Evolutionary conservation across 2,329 filamentous ascomycete species (phyloP).

Genomic region (Ophiocordyceps camponoti-rufipedis): DNA sequence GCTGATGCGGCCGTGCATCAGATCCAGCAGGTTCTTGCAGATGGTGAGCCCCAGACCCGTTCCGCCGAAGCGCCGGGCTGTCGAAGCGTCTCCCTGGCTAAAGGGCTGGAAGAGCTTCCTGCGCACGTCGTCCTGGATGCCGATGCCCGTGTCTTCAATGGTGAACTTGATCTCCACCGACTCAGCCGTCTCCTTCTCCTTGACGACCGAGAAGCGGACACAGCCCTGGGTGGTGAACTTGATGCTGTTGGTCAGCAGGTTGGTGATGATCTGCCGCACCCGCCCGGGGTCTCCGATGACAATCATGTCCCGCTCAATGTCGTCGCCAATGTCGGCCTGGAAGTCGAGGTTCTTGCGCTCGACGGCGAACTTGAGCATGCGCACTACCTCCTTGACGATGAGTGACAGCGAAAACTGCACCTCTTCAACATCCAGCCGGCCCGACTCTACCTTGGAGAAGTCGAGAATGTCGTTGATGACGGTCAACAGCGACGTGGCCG

Average conservation of each 20-base stretch:
- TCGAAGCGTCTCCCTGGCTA: slow-evolving; percentile 80
- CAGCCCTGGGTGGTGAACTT: slow-evolving; percentile 83
- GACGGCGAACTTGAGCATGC: slow-evolving; percentile 46
- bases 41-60: slow-evolving; percentile 85
- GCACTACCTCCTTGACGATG: slow-evolving; percentile 44
- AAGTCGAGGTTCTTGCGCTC: slow-evolving; percentile 72
- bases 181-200: slow-evolving; percentile 41
- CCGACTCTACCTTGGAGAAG: slow-evolving; percentile 84
- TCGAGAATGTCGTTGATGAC: slow-evolving; percentile 91
- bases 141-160: slow-evolving; percentile 80
- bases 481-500: slow-evolving; percentile 69
- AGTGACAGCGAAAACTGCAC: slow-evolving; percentile 49
- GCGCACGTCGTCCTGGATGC: slow-evolving; percentile 71
- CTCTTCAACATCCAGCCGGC: slow-evolving; percentile 64
- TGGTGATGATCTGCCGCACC: slow-evolving; percentile 53
- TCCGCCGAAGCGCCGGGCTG: slow-evolving; percentile 76
- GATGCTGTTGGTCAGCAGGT: slow-evolving; percentile 80
- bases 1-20: slow-evolving; percentile 76
- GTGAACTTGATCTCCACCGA: slow-evolving; percentile 52
- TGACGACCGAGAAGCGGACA: slow-evolving; percentile 47
- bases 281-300: slow-evolving; percentile 49
- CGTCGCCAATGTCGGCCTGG: slow-evolving; percentile 58
- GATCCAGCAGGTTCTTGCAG: slow-evolving; percentile 85
- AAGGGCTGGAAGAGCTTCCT: slow-evolving; percentile 63
- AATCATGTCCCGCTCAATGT: slow-evolving; percentile 58